Evolutionary conservation across 2,329 filamentous ascomycete genomes (phyloP).

Genomic region (Karstenula rhodostoma): DNA sequence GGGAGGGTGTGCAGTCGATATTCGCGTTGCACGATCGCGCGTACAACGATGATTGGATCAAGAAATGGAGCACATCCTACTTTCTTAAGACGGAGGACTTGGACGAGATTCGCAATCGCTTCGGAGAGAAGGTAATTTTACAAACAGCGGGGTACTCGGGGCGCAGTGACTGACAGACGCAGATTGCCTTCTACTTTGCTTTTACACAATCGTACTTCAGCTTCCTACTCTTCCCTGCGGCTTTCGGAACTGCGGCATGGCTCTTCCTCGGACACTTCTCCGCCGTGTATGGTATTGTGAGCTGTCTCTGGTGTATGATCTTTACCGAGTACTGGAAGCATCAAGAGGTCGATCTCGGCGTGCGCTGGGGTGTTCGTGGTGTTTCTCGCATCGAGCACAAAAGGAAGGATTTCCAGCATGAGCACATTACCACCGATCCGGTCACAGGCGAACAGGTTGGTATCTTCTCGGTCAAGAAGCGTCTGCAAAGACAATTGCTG

Average conservation of each 20-base stretch:
- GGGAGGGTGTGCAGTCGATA: constrained; percentile 59
- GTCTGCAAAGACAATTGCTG: constrained; percentile 78
- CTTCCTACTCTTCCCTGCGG: constrained; percentile 83
- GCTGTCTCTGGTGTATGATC: constrained; percentile 82
- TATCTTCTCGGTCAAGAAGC: constrained; percentile 78
- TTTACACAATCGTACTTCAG: constrained; percentile 91
- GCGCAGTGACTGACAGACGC: constrained; percentile 25
- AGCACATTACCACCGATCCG: constrained; percentile 78
- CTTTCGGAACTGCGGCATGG: constrained; percentile 79
- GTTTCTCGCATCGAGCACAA: constrained; percentile 83
- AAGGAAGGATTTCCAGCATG: constrained; percentile 79
- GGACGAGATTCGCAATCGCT: constrained; percentile 59
- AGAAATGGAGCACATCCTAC: constrained; percentile 59
- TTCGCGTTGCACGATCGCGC: constrained; percentile 60
- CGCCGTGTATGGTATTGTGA: constrained; percentile 77
- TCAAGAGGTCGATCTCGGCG: constrained; percentile 83
- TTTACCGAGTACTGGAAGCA: constrained; percentile 98
- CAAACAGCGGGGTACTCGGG: too few relatives aligned
- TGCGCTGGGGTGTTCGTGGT: constrained; percentile 87
- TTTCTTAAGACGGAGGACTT: constrained; percentile 57
- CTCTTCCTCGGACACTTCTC: constrained; percentile 86
- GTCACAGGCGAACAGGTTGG: constrained; percentile 81
- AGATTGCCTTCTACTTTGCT: constrained; percentile 93
- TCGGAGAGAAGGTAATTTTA: constrained; percentile 55
- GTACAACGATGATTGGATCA: constrained; percentile 63